Evolutionary conservation across 73 alveolate species (phyloP).

Genomic region (Effrenium voratum): DNA sequence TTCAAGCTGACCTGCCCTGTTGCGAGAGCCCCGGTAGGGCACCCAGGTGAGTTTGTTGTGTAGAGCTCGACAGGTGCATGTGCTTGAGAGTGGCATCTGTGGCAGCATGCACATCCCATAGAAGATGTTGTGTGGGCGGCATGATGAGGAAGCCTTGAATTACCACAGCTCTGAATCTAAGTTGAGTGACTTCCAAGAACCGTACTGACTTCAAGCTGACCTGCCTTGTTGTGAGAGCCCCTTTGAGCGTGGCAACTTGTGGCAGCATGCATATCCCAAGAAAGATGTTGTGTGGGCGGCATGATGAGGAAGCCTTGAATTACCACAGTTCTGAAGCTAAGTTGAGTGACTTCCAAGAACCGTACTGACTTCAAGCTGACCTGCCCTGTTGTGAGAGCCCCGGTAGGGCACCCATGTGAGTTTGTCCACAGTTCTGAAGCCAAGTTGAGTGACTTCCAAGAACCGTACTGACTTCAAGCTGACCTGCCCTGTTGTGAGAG

Average conservation of each 20-base stretch:
- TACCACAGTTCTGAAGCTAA: neutral
- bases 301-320: neutral
- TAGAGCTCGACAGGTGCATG: neutral
- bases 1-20: neutral
- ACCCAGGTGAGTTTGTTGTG: too few relatives aligned
- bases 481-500: too few relatives aligned
- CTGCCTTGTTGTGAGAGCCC: too few relatives aligned
- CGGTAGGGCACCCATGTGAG: too few relatives aligned
- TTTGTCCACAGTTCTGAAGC: too few relatives aligned
- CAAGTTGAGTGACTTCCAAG: neutral
- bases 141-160: neutral
- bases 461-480: conserved; percentile 1
- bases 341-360: too few relatives aligned
- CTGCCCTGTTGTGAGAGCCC: too few relatives aligned
- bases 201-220: neutral
- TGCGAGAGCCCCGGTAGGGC: too few relatives aligned
- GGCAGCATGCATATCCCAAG: too few relatives aligned
- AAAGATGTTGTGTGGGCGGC: neutral
- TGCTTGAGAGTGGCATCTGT: neutral
- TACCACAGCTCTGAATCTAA: neutral
- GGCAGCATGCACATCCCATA: neutral
- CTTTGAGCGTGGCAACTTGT: too few relatives aligned
- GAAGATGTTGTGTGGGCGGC: neutral
- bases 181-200: neutral
- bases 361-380: too few relatives aligned